Percentiles rank a stretch among this genome's conserved stretches.
These are phyloP conservation scores for Cyclotella atomus DNA, from an alignment of 108 stramenopile species.

Conservation along the genomic window DNA sequence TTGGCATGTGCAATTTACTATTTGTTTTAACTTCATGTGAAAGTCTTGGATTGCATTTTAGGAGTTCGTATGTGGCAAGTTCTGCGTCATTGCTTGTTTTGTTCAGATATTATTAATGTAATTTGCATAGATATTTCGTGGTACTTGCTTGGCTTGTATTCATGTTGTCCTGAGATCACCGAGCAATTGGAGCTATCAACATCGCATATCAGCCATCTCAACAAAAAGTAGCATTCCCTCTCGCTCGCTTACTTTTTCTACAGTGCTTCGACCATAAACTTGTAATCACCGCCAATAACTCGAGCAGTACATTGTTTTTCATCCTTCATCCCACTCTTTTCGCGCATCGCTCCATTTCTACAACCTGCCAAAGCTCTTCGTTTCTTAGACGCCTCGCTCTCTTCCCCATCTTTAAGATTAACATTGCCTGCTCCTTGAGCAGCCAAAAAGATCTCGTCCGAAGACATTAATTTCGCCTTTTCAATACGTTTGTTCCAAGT, in stretches of 20 bases:
- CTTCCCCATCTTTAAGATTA: constrained; percentile 48
- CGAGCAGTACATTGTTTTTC: constrained; percentile 53
- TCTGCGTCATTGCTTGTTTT: too few relatives aligned
- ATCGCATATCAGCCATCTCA: too few relatives aligned
- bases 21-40: background rate
- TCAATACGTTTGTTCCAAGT: constrained; percentile 63
- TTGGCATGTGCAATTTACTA: background rate
- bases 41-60: too few relatives aligned
- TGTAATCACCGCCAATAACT: constrained; percentile 53
- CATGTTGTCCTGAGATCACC: too few relatives aligned
- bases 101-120: too few relatives aligned
- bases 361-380: constrained; percentile 64
- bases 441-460: constrained; percentile 61
- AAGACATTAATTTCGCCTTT: constrained; percentile 53
- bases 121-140: too few relatives aligned
- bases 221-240: too few relatives aligned
- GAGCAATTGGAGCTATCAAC: too few relatives aligned
- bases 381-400: constrained; percentile 58
- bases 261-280: constrained; percentile 59
- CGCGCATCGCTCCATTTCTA: constrained; percentile 40
- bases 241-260: too few relatives aligned
- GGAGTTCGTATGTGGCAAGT: too few relatives aligned
- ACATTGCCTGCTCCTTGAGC: constrained; percentile 65
- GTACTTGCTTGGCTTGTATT: too few relatives aligned
- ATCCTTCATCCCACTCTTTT: constrained; percentile 35